Conservation (phyloP, 371 early-diverging fungal species). For the Rhizopus sp. region DNA sequence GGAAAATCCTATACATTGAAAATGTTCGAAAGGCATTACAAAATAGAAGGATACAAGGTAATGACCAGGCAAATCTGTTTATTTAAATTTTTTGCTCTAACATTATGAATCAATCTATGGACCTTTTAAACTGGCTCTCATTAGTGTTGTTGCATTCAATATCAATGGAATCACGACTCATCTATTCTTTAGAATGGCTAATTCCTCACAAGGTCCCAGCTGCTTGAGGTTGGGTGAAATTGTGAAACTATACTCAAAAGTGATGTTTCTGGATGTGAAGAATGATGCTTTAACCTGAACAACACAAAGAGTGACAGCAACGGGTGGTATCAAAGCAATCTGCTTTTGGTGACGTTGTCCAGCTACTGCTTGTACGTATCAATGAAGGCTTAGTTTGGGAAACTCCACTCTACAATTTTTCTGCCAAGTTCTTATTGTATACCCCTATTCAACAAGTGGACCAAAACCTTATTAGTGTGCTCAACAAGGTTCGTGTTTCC, state of each 20-base stretch:
- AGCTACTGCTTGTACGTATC: not conserved
- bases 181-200: too few relatives aligned
- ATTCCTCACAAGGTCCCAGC: too few relatives aligned
- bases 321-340: slow-evolving; percentile 6
- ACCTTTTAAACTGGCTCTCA: too few relatives aligned
- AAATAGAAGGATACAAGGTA: too few relatives aligned
- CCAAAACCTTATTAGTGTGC: not conserved
- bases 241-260: slow-evolving; percentile 2
- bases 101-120: too few relatives aligned
- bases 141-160: too few relatives aligned
- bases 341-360: slow-evolving; percentile 7
- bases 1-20: too few relatives aligned
- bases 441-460: slow-evolving; percentile 1
- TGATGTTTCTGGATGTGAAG: not conserved
- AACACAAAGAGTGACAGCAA: not conserved
- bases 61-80: too few relatives aligned
- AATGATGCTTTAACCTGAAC: slow-evolving; percentile 3
- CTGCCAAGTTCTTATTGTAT: slow-evolving; percentile 15
- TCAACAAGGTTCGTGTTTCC: slow-evolving; percentile 3
- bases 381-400: not conserved
- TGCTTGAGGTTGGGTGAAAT: not conserved
- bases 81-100: too few relatives aligned
- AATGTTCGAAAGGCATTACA: too few relatives aligned
- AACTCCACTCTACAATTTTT: slow-evolving; percentile 6
- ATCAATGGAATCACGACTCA: too few relatives aligned